Evolutionary conservation across 2,329 filamentous ascomycete genomes (phyloP).

Genomic region (Rhynchosporium graminicola): DNA sequence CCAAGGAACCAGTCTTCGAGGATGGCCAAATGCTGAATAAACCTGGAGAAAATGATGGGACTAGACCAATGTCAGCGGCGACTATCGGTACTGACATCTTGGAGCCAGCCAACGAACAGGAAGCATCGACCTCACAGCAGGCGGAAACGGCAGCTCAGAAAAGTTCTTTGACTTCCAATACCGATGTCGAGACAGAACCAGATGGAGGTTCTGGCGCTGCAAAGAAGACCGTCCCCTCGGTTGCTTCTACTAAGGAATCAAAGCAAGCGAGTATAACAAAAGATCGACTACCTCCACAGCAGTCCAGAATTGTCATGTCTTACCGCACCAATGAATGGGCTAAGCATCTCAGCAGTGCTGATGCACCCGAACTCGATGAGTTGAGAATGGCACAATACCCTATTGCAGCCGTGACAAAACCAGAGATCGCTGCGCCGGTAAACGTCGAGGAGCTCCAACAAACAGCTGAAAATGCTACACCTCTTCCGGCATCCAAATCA

Average conservation of each 20-base stretch:
- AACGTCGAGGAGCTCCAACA: slow-evolving; percentile 65
- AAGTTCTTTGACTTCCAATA: slow-evolving; percentile 29
- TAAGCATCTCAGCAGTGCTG: slow-evolving; percentile 80
- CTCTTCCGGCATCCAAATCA: slow-evolving; percentile 25
- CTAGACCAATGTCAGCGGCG: slow-evolving; percentile 10
- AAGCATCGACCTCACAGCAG: background rate
- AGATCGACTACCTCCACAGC: slow-evolving; percentile 65
- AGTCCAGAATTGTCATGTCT: slow-evolving; percentile 76
- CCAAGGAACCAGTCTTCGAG: background rate
- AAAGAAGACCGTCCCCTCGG: slow-evolving; percentile 33
- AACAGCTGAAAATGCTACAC: slow-evolving; percentile 47
- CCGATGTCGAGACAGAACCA: slow-evolving; percentile 27
- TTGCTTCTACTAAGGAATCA: slow-evolving; percentile 48
- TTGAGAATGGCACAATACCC: slow-evolving; percentile 51
- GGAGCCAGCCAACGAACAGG: slow-evolving; percentile 4
- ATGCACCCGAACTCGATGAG: slow-evolving; percentile 67
- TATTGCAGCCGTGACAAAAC: slow-evolving; percentile 37
- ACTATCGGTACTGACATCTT: slow-evolving; percentile 15
- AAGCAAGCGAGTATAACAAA: slow-evolving; percentile 54
- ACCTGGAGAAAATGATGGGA: background rate
- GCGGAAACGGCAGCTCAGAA: slow-evolving; percentile 7
- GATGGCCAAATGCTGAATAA: background rate
- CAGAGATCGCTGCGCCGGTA: slow-evolving; percentile 61
- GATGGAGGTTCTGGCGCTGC: slow-evolving; percentile 17
- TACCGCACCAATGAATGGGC: slow-evolving; percentile 97